phyloP scores from a whole-genome alignment of 1,139 yeast species.

The Eremothecium sinecaudum region DNA sequence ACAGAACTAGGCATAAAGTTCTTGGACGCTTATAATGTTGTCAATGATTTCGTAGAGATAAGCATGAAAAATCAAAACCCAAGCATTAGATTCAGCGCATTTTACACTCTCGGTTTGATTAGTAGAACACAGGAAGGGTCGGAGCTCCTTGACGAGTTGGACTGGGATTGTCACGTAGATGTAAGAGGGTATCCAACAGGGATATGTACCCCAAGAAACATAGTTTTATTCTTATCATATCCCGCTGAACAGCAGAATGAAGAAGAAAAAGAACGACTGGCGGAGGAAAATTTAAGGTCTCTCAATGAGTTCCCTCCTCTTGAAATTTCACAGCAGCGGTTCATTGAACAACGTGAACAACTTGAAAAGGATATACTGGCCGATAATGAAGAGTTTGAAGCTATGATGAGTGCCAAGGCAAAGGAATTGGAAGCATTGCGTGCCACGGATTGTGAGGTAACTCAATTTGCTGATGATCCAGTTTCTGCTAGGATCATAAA shows the following conservation, averaged over 20 bases:
- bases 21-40: slow-evolving; percentile 51
- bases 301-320: slow-evolving; percentile 1
- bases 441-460: neutral
- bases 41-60: slow-evolving; percentile 45
- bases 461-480: slow-evolving; percentile 28
- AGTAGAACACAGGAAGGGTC: slow-evolving; percentile 69
- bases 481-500: slow-evolving; percentile 43
- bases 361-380: slow-evolving; percentile 3
- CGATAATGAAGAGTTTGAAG: slow-evolving; percentile 5
- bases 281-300: neutral
- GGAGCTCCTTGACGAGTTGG: slow-evolving; percentile 74
- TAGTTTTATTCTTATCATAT: slow-evolving; percentile 16
- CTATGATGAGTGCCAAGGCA: slow-evolving; percentile 7
- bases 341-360: slow-evolving; percentile 3
- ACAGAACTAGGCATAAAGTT: slow-evolving; percentile 58
- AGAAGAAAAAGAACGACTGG: too few species aligned
- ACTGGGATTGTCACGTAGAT: slow-evolving; percentile 60
- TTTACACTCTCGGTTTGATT: slow-evolving; percentile 67
- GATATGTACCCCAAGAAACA: slow-evolving; percentile 43
- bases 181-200: slow-evolving; percentile 46
- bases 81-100: slow-evolving; percentile 67
- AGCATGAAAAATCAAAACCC: slow-evolving; percentile 49
- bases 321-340: slow-evolving; percentile 1
- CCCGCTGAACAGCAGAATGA: neutral
- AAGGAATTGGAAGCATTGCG: slow-evolving; percentile 3